Conservation (phyloP, 2,329 filamentous ascomycete genomes). For the Verticillium klebahnii region DNA sequence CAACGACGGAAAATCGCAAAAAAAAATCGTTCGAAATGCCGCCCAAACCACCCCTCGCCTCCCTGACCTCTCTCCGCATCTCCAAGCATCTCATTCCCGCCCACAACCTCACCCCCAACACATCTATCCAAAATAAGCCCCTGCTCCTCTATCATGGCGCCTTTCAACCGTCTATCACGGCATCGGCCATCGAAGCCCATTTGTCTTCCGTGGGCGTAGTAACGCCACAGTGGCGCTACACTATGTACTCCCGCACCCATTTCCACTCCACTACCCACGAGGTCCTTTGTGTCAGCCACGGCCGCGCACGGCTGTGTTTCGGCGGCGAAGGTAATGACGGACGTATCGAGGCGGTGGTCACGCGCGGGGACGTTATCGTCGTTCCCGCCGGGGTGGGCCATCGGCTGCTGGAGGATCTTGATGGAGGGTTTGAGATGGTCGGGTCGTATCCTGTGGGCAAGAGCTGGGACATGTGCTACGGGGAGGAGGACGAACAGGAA, state of each 20-base stretch:
- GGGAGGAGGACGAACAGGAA: conserved; percentile 48
- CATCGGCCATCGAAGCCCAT: conserved; percentile 51
- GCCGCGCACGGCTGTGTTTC: conserved; percentile 59
- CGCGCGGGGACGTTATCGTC: conserved; percentile 58
- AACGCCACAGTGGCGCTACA: conserved; percentile 61
- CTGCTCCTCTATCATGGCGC: conserved; percentile 61
- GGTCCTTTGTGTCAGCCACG: conserved; percentile 55
- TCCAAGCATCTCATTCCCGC: conserved; percentile 55
- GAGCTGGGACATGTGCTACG: conserved; percentile 71
- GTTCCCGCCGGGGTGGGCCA: conserved; percentile 64
- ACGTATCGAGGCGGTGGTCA: conserved; percentile 49
- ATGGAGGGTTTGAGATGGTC: conserved; percentile 58
- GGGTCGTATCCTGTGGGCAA: conserved; percentile 56
- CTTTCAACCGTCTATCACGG: conserved; percentile 39
- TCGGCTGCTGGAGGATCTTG: conserved; percentile 52
- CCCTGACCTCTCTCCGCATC: conserved; percentile 48
- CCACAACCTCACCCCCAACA: conserved; percentile 57
- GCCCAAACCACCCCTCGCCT: conserved; percentile 13
- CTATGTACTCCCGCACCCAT: conserved; percentile 62
- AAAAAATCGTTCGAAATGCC: not conserved
- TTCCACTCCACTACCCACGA: conserved; percentile 67
- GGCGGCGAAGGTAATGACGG: conserved; percentile 58
- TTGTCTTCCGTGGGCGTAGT: conserved; percentile 50
- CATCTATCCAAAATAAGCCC: conserved; percentile 57
- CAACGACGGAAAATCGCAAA: no score